A percentile compares a stretch with the other conserved stretches of the same genome.
Conservation (phyloP, 192 early-diverging fungal genomes). For the Coemansia aciculifera region DNA sequence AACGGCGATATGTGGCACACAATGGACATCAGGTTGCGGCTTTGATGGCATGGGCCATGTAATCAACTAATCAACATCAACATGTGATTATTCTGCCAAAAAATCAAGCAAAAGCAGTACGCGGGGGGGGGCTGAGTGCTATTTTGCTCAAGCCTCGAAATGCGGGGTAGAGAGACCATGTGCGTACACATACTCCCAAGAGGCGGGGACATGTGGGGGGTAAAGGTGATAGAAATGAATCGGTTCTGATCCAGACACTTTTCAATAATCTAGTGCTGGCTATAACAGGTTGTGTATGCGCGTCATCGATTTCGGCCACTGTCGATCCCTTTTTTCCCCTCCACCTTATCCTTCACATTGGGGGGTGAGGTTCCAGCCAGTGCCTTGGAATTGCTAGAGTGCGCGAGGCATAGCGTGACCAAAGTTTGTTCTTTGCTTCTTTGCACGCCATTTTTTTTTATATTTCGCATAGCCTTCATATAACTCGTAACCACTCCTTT, state of each 20-base stretch:
- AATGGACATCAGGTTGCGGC: not conserved
- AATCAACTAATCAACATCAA: not conserved
- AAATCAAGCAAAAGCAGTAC: not conserved
- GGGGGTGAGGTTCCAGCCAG: not conserved
- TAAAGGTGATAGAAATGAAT: not conserved
- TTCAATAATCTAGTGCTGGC: not conserved
- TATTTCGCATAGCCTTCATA: not conserved
- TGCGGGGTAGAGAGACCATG: not conserved
- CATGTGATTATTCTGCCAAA: not conserved
- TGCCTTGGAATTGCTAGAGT: slow-evolving; percentile 1
- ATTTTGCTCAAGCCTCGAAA: slow-evolving; percentile 1
- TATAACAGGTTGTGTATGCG: not conserved
- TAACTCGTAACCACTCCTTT: slow-evolving; percentile 7
- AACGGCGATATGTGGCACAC: not conserved
- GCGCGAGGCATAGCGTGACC: not conserved
- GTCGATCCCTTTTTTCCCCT: not conserved
- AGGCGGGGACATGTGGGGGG: not conserved
- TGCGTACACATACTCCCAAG: not conserved
- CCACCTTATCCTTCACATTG: not conserved
- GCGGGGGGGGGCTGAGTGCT: not conserved
- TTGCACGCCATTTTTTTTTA: slow-evolving; percentile 13
- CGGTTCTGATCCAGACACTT: slow-evolving; percentile 2
- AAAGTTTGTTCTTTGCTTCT: slow-evolving; percentile 1
- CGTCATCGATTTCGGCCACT: not conserved
- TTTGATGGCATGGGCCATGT: not conserved